Conservation (phyloP, 495 filamentous ascomycete genomes). For the Aspergillus nidulans region DNA sequence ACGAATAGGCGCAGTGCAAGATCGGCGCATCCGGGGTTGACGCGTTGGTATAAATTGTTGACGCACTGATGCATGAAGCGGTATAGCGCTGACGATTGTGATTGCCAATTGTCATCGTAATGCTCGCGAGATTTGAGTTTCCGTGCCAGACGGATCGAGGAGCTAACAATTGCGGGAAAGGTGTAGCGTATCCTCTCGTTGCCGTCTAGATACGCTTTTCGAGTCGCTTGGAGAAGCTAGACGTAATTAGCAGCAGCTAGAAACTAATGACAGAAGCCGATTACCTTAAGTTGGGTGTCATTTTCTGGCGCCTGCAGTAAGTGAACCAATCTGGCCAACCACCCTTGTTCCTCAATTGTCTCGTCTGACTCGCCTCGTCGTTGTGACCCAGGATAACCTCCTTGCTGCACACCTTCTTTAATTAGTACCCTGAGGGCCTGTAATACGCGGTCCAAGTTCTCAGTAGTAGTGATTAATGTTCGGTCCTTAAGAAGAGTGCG, state of each 20-base stretch:
- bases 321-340: conserved; percentile 88
- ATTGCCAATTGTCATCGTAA: conserved; percentile 90
- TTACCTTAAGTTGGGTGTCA: conserved; percentile 83
- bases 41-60: conserved; percentile 83
- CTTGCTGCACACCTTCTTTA: conserved; percentile 82
- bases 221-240: conserved; percentile 78
- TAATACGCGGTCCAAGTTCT: conserved; percentile 83
- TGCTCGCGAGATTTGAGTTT: conserved; percentile 89
- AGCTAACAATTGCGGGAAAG: conserved; percentile 87
- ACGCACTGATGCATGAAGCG: conserved; percentile 89
- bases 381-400: conserved; percentile 72
- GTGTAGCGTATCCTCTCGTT: conserved; percentile 95
- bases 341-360: conserved; percentile 95
- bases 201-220: conserved; percentile 84
- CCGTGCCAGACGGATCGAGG: conserved; percentile 81
- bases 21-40: conserved; percentile 76
- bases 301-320: conserved; percentile 78
- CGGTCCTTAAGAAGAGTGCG: conserved; percentile 73
- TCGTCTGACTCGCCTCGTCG: conserved; percentile 82
- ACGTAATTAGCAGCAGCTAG: conserved; percentile 16
- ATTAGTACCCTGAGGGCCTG: conserved; percentile 86
- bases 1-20: conserved; percentile 84
- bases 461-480: conserved; percentile 66
- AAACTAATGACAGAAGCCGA: neutral
- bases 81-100: conserved; percentile 82